Conservation (phyloP, 331 rosid genomes). For the Malus hybrid region DNA sequence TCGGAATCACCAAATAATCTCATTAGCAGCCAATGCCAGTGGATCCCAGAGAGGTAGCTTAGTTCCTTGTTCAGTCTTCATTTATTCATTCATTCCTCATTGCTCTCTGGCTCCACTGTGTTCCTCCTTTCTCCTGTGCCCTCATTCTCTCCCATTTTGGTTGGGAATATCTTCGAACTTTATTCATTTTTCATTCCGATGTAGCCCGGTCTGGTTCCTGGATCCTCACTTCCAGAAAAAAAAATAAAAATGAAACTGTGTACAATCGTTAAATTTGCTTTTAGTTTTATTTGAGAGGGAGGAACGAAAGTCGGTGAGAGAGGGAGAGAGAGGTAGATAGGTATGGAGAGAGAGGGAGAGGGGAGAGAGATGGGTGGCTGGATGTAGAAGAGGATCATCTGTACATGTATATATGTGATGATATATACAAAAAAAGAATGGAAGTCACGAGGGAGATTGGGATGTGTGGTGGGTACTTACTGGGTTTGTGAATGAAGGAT, state of each 20-base stretch:
- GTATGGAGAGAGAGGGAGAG: neutral
- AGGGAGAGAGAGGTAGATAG: conserved; percentile 20
- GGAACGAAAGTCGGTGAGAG: conserved; percentile 3
- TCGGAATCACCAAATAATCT: conserved; percentile 51
- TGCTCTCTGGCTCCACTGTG: conserved; percentile 63
- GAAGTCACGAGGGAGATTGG: conserved; percentile 46
- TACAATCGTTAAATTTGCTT: conserved; percentile 39
- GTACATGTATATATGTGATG: conserved; percentile 60
- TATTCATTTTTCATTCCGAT: neutral
- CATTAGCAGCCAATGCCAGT: conserved; percentile 41
- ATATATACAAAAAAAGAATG: conserved; percentile 40
- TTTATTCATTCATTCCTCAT: conserved; percentile 92
- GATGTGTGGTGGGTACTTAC: conserved; percentile 48
- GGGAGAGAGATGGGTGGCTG: conserved; percentile 29
- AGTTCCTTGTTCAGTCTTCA: conserved; percentile 58
- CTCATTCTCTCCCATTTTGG: conserved; percentile 9
- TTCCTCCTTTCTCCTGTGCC: conserved; percentile 9
- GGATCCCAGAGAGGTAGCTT: conserved; percentile 60
- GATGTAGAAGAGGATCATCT: conserved; percentile 44
- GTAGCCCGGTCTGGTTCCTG: conserved; percentile 5
- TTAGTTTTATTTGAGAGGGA: conserved; percentile 27
- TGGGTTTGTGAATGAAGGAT: conserved; percentile 46
- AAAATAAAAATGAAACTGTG: conserved; percentile 14
- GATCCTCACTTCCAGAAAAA: neutral
- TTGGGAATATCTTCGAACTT: neutral